Evolutionary conservation across 176 grass and related monocot species (phyloP), one percentile per base, ranked within the genome.

Genomic region (Paspalum notatum): DNA sequence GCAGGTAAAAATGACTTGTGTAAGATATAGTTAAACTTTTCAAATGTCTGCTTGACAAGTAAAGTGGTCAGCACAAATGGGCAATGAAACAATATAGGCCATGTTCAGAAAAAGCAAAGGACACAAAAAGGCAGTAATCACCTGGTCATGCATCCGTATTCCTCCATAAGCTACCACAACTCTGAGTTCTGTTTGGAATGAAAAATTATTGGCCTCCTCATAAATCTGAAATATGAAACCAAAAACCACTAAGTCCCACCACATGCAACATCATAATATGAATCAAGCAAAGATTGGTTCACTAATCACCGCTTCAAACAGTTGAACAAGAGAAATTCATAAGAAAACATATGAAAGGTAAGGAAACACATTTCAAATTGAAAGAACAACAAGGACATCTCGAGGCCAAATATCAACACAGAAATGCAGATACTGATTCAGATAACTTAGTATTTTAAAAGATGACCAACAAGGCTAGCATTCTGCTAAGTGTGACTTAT

Each of bases 151-250:
- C 3, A 94, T 86, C 41, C 84, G 75, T 72, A 87, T 75, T 46
- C 94, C 94, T 43, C 94, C 94, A 80, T 97, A 94, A 16, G 76
- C 91, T 44, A 94, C 94, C 14, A 80, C 87, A 48, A 91, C 84
- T 74, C 68, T 90, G 58, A 92, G 49, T 63, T 85, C 90, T 7
- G 89, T 97, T 73, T 88, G 62, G 50, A 71, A 62, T 26, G 83
- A 82, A 58, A 98, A 94, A 65, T 98, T 94, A 41, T 80, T 92
- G 22, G 85, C 91, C 66, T 97, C 95, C 12, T 92, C 87, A 18
- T 91, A 56, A 85, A 97, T 97, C 91, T 97, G 79, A 45, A 46
- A 67, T 3, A 67, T 41, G 7, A 53, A 83, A 71, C 8, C 84
- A 20, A 61, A 83, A 9, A 40, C 2, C 32, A 45, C n/a, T 2